Conservation (phyloP, 768 basidiomycete species). For the Vishniacozyma victoriae region DNA sequence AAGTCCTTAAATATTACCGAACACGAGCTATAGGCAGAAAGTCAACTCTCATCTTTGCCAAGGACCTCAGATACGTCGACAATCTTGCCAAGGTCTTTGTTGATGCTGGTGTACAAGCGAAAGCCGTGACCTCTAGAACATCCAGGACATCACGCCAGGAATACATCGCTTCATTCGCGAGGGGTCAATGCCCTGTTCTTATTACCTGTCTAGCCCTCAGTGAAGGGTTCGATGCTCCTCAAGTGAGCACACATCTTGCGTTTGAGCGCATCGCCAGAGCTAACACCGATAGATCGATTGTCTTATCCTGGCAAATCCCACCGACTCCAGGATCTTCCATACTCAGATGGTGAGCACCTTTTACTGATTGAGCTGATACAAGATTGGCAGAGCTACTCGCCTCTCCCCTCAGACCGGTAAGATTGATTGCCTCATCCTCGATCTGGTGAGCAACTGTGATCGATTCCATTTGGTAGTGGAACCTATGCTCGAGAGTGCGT, state of each 20-base stretch:
- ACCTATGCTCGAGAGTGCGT: too few relatives aligned
- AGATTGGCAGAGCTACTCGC: too few relatives aligned
- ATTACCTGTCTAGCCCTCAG: slow-evolving; percentile 92
- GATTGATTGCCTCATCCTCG: too few relatives aligned
- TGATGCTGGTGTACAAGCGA: slow-evolving; percentile 71
- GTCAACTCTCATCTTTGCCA: slow-evolving; percentile 89
- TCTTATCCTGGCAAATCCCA: slow-evolving; percentile 78
- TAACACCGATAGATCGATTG: slow-evolving; percentile 90
- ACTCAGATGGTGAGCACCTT: slow-evolving; percentile 89
- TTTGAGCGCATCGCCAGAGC: too few relatives aligned
- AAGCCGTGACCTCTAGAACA: slow-evolving; percentile 68
- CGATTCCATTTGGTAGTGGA: too few relatives aligned
- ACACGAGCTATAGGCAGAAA: slow-evolving; percentile 72
- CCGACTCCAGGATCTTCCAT: slow-evolving; percentile 79
- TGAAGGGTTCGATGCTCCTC: slow-evolving; percentile 90
- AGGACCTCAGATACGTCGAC: slow-evolving; percentile 72
- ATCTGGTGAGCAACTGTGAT: too few relatives aligned
- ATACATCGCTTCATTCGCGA: slow-evolving; percentile 62
- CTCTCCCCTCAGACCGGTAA: too few relatives aligned
- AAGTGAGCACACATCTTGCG: slow-evolving; percentile 42
- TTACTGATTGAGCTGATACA: too few relatives aligned
- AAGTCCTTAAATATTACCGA: slow-evolving; percentile 77
- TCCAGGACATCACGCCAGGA: slow-evolving; percentile 59
- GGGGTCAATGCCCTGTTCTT: slow-evolving; percentile 72
- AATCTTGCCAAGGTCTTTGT: slow-evolving; percentile 69